phyloP scores from a whole-genome alignment of 345 rosid genomes.

The Ceriops zippeliana region DNA sequence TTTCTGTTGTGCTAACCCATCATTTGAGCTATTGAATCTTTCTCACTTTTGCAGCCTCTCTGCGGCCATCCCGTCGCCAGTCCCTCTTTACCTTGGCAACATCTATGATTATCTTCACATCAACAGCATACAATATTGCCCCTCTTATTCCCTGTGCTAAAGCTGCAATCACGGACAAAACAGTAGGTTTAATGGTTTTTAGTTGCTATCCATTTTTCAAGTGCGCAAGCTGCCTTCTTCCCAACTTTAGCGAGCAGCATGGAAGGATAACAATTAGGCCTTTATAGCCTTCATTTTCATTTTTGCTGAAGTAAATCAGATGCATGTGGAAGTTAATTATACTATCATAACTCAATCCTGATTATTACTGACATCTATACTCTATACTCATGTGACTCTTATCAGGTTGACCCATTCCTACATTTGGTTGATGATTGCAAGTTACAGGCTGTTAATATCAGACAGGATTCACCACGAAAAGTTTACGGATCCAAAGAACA shows the following conservation, averaged over 20 bases:
- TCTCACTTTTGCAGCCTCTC: slow-evolving; percentile 42
- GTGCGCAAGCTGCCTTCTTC: neutral
- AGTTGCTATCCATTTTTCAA: neutral
- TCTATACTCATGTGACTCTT: slow-evolving; percentile 3
- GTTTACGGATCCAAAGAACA: slow-evolving; percentile 62
- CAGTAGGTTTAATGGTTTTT: slow-evolving; percentile 28
- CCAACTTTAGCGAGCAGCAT: neutral
- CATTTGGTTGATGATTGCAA: slow-evolving; percentile 50
- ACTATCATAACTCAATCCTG: neutral
- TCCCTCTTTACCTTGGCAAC: slow-evolving; percentile 55
- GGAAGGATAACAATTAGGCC: neutral
- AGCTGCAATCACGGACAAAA: slow-evolving; percentile 48
- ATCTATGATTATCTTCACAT: slow-evolving; percentile 58
- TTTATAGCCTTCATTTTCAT: neutral
- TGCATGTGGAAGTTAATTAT: neutral
- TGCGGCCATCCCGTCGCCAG: slow-evolving; percentile 65
- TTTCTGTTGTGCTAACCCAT: slow-evolving; percentile 2
- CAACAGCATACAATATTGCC: slow-evolving; percentile 57
- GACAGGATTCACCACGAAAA: slow-evolving; percentile 19
- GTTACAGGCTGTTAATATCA: slow-evolving; percentile 43
- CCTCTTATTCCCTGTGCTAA: slow-evolving; percentile 50
- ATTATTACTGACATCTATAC: slow-evolving; percentile 5
- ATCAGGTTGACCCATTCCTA: slow-evolving; percentile 62
- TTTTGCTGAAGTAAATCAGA: neutral
- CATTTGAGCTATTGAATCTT: slow-evolving; percentile 20